phyloP scores from a whole-genome alignment of 2,329 filamentous ascomycete genomes.

The Claviceps maximensis region DNA sequence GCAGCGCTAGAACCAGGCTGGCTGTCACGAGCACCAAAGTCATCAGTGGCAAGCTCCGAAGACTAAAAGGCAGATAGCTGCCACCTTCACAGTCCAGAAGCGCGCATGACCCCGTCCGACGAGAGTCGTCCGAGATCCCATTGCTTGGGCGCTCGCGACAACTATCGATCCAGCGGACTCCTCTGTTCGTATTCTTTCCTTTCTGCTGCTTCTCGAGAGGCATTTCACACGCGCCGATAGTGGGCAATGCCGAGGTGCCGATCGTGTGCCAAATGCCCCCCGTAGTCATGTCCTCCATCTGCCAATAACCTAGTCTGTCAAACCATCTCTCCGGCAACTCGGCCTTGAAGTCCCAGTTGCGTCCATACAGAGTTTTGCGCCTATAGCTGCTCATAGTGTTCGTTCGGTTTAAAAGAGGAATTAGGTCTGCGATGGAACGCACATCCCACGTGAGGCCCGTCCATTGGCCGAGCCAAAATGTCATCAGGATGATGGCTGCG shows the following conservation, averaged over 20 bases:
- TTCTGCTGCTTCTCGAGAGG: constrained; percentile 8
- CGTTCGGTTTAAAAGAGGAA: constrained; percentile 65
- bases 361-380: constrained; percentile 45
- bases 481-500: constrained; percentile 37
- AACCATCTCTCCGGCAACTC: constrained; percentile 42
- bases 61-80: constrained; percentile 64
- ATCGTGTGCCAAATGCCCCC: constrained; percentile 68
- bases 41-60: constrained; percentile 53
- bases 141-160: constrained; percentile 11
- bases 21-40: constrained; percentile 48
- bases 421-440: constrained; percentile 65
- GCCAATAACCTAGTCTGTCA: constrained; percentile 80
- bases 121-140: constrained; percentile 19
- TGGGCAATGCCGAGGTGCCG: constrained; percentile 37
- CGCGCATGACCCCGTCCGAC: constrained; percentile 12
- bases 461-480: constrained; percentile 50
- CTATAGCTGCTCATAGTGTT: constrained; percentile 65
- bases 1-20: constrained; percentile 53
- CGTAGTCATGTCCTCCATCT: constrained; percentile 47
- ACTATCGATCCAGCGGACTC: neutral
- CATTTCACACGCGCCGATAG: constrained; percentile 44
- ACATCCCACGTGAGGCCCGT: constrained; percentile 82
- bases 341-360: constrained; percentile 37
- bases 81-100: constrained; percentile 23
- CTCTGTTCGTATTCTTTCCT: neutral